Conservation (phyloP, 2,329 filamentous ascomycete species). For the Penicillium sp. region DNA sequence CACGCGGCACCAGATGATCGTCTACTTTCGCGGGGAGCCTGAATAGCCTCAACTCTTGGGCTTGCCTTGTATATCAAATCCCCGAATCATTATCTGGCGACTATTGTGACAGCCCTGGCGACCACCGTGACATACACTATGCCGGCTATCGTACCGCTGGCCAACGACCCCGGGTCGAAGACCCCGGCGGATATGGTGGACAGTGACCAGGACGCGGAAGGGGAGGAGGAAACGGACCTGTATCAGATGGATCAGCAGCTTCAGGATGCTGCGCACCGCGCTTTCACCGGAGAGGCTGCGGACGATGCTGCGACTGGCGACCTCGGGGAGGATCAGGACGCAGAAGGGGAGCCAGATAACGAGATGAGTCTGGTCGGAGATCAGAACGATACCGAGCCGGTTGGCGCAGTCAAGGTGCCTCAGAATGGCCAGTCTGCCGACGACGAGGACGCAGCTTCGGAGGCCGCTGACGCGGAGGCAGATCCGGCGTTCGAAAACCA, state of each 20-base stretch:
- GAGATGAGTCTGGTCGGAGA: no score
- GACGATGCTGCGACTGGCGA: no score
- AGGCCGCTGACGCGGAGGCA: constrained; percentile 33
- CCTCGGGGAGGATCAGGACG: no score
- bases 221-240: constrained; percentile 37
- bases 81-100: no score
- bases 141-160: constrained; percentile 36
- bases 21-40: no score
- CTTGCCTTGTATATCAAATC: no score
- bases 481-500: constrained; percentile 38
- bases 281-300: constrained; percentile 28
- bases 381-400: constrained; percentile 30
- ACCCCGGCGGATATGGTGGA: no score
- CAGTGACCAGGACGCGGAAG: constrained; percentile 39
- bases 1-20: no score
- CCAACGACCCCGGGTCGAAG: no score
- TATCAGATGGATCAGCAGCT: constrained; percentile 35
- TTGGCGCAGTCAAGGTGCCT: constrained; percentile 32
- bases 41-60: no score
- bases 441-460: constrained; percentile 36
- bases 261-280: constrained; percentile 32
- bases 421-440: constrained; percentile 24
- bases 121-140: constrained; percentile 32
- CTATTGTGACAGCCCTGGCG: no score
- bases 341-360: no score